A percentile compares a stretch with the other conserved stretches of the same genome.
These are phyloP conservation scores for Xanthoceras sorbifolium DNA, from an alignment of 345 rosid genomes.

Conservation along the genomic window DNA sequence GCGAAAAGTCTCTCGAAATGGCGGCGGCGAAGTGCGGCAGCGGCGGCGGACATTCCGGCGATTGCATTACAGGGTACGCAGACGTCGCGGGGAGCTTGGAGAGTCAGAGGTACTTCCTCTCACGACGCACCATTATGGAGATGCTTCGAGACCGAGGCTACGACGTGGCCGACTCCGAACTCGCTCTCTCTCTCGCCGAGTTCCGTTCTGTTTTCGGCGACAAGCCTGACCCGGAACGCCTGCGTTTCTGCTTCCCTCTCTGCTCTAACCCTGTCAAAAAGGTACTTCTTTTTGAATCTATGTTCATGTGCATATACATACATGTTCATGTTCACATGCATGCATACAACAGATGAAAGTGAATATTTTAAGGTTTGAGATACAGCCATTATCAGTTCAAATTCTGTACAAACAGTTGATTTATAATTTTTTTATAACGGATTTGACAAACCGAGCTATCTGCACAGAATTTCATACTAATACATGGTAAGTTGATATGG, in stretches of 20 bases:
- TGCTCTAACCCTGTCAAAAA: conserved; percentile 31
- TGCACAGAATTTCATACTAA: no score
- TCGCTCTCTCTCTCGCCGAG: conserved; percentile 30
- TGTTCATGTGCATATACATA: no score
- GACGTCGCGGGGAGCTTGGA: conserved; percentile 15
- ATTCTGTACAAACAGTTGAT: no score
- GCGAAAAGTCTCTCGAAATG: not conserved
- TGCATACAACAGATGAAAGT: not conserved
- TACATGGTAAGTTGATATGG: not conserved
- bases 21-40: not conserved
- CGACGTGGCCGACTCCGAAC: conserved; percentile 27
- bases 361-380: not conserved
- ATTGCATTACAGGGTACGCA: conserved; percentile 13
- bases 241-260: conserved; percentile 30
- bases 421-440: no score
- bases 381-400: no score
- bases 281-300: conserved; percentile 7
- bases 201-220: conserved; percentile 31
- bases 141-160: conserved; percentile 46
- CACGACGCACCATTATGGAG: conserved; percentile 38
- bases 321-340: not conserved
- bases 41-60: not conserved
- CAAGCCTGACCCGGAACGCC: conserved; percentile 26
- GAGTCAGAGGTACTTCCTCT: conserved; percentile 32
- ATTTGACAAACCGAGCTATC: no score